Conservation (phyloP, 169 alveolate species). For the Cryptosporidium ubiquitum region DNA sequence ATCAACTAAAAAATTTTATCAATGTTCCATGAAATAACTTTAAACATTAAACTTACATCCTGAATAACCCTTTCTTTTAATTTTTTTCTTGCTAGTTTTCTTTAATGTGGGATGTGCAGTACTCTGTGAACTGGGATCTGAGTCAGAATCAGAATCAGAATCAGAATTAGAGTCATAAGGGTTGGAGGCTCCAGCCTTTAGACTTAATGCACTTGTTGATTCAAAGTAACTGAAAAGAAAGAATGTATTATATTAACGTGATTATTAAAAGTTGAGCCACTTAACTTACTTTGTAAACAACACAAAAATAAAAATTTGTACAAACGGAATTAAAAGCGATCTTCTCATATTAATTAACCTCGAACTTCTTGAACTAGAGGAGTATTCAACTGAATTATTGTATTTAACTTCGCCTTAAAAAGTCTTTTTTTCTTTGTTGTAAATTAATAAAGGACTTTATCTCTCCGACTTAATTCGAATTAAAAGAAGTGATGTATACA, state of each 20-base stretch:
- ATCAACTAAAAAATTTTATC: not conserved
- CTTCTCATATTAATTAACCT: not conserved
- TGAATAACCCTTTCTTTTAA: too few relatives aligned
- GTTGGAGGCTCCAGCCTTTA: not conserved
- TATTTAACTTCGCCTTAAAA: not conserved
- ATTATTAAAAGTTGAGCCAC: not conserved
- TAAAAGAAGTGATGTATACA: not conserved
- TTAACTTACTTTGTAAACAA: not conserved
- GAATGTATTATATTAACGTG: not conserved
- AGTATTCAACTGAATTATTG: not conserved
- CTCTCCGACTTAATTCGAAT: not conserved
- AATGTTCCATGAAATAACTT: not conserved
- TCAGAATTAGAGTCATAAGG: not conserved
- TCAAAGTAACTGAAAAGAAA: not conserved
- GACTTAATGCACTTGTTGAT: not conserved
- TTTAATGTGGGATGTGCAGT: not conserved
- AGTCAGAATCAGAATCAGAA: not conserved
- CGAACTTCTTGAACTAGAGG: not conserved
- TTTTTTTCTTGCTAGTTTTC: not conserved
- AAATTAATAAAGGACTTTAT: not conserved
- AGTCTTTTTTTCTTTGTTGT: too few relatives aligned
- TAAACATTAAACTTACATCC: slow-evolving; percentile 1
- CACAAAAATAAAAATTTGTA: not conserved
- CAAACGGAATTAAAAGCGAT: not conserved
- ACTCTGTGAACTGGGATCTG: not conserved